Evolutionary conservation across 2,329 filamentous ascomycete species (phyloP), one percentile per base, ranked within the genome.

Genomic region (Xylaria sp.): DNA sequence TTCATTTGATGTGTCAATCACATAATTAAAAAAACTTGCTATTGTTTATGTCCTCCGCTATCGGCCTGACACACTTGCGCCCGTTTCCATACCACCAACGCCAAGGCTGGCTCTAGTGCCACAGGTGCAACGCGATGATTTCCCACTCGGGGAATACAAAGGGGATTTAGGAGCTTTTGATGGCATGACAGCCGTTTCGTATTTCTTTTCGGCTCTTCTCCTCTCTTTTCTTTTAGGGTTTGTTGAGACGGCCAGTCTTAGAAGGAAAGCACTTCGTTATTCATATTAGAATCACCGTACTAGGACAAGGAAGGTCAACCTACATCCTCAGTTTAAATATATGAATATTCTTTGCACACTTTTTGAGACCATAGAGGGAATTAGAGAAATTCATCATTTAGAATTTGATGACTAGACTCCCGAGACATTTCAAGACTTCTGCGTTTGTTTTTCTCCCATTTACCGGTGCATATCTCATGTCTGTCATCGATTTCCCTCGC

Each of bases 101-200:
- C 55, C 30, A 39, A 39, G 4, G 41, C 52, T 20, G n/a, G 30
- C 12, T 3, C 6, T 28, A 2, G 46, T 62, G 23, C 30, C 58
- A 56, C 53, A 15, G 15, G 46, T 59, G 48, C 18, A n/a, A 60
- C 34, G 23, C 34, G 30, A 23, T 61, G 52, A 63, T 62, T 58
- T 53, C 50, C 30, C 3, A n/a, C 59, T 69, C 67, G 59, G 63
- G 55, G 63, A 64, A 53, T 60, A 69, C 63, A 57, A 63, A n/a
- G 20, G 18, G 32, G 30, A n/a, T 53, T 43, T 56, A 39, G 39
- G 43, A 25, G 28, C n/a, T 25, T 45, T 53, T 50, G 45, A 23
- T 20, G 10, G 28, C 18, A 18, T 41, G 34, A 6, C 34, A 58
- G 5, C 41, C 41, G 18, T 50, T 58, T 23, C 30, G 39, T 13